Evolutionary conservation across 2,329 filamentous ascomycete species (phyloP).

Genomic region (Ophiostoma montium): DNA sequence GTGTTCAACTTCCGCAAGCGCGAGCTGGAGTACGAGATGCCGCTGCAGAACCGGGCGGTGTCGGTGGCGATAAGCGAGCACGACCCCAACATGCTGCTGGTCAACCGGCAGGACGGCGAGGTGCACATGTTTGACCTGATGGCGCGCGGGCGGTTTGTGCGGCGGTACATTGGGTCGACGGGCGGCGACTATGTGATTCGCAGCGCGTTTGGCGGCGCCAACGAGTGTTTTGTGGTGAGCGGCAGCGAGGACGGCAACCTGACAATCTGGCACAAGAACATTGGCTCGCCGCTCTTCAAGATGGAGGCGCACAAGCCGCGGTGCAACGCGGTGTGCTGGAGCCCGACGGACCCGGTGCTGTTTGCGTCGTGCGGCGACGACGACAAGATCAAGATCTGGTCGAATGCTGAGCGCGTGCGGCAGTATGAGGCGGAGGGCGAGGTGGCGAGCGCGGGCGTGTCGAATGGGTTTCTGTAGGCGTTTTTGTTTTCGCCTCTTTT

Average conservation of each 20-base stretch:
- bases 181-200: slow-evolving; percentile 70
- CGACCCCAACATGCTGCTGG: slow-evolving; percentile 67
- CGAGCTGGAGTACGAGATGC: slow-evolving; percentile 61
- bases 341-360: slow-evolving; percentile 65
- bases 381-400: slow-evolving; percentile 57
- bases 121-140: slow-evolving; percentile 56
- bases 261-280: slow-evolving; percentile 83
- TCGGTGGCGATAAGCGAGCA: slow-evolving; percentile 61
- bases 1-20: slow-evolving; percentile 70
- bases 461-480: neutral
- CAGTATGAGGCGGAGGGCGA: slow-evolving; percentile 6
- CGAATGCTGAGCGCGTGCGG: slow-evolving; percentile 22
- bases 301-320: slow-evolving; percentile 61
- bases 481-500: neutral
- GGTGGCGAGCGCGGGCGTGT: neutral
- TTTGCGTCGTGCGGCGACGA: slow-evolving; percentile 91
- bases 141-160: neutral
- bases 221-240: slow-evolving; percentile 81
- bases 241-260: slow-evolving; percentile 73
- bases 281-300: slow-evolving; percentile 60
- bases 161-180: slow-evolving; percentile 49
- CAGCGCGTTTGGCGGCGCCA: slow-evolving; percentile 72
- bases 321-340: slow-evolving; percentile 84
- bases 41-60: slow-evolving; percentile 55
- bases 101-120: slow-evolving; percentile 67